Evolutionary conservation across 2,329 filamentous ascomycete genomes (phyloP).

Genomic region (Beauveria medogensis): DNA sequence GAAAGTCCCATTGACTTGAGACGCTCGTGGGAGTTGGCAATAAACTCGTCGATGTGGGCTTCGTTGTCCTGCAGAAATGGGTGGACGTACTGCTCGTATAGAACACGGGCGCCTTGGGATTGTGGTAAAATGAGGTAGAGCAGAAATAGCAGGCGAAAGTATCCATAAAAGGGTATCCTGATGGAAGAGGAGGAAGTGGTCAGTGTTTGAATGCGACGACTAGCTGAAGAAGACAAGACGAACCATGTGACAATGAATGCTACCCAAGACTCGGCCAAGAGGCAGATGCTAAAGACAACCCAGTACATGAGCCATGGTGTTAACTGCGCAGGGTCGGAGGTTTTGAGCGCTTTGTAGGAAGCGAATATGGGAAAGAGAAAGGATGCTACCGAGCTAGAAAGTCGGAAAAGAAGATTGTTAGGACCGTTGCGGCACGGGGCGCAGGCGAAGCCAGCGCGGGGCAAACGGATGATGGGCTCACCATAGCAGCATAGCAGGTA

Average conservation of each 20-base stretch:
- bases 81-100: slow-evolving; percentile 81
- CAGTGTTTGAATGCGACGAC: background rate
- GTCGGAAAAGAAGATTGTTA: slow-evolving; percentile 1
- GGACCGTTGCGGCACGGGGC: slow-evolving; percentile 8
- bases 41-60: slow-evolving; percentile 80
- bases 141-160: slow-evolving; percentile 78
- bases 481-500: slow-evolving; percentile 71
- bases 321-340: slow-evolving; percentile 77
- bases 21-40: slow-evolving; percentile 70
- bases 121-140: slow-evolving; percentile 95
- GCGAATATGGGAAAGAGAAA: slow-evolving; percentile 94
- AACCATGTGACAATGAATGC: slow-evolving; percentile 80
- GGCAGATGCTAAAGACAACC: slow-evolving; percentile 77
- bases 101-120: slow-evolving; percentile 80
- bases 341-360: slow-evolving; percentile 95
- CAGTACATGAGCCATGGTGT: slow-evolving; percentile 99
- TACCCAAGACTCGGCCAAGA: slow-evolving; percentile 79
- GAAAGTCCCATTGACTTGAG: slow-evolving; percentile 68
- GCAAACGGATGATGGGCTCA: slow-evolving; percentile 38
- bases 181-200: background rate
- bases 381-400: slow-evolving; percentile 66
- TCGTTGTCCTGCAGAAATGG: slow-evolving; percentile 87
- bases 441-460: slow-evolving; percentile 14
- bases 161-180: slow-evolving; percentile 88
- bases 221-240: slow-evolving; percentile 14